Percentiles rank a stretch among this genome's conserved stretches.
Evolutionary conservation across 2,329 filamentous ascomycete genomes (phyloP).

Genomic region (Harringtonia aguacate): DNA sequence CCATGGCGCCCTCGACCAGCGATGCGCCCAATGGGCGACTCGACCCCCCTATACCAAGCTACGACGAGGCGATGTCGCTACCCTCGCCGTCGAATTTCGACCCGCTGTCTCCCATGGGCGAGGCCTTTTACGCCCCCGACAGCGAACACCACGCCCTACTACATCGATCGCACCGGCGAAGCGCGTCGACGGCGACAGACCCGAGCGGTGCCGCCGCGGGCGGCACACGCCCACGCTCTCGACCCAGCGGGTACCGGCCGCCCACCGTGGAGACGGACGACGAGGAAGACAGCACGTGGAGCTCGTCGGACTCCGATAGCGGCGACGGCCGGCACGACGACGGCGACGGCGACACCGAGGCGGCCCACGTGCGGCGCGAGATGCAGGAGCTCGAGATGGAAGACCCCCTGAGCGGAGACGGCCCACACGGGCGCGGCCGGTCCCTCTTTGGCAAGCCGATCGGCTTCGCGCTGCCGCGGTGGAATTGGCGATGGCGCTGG

Average conservation of each 20-base stretch:
- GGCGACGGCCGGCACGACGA: conserved; percentile 23
- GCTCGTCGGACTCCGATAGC: conserved; percentile 33
- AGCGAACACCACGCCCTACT: conserved; percentile 75
- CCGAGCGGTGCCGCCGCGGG: conserved; percentile 13
- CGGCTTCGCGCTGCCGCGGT: conserved; percentile 43
- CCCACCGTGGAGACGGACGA: conserved; percentile 74
- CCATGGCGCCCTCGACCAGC: background rate
- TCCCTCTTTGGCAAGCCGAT: conserved; percentile 46
- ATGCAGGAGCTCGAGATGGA: conserved; percentile 85
- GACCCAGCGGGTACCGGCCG: conserved; percentile 55
- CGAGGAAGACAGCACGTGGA: conserved; percentile 46
- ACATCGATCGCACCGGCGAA: conserved; percentile 32
- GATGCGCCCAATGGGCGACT: conserved; percentile 38
- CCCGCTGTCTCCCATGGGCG: conserved; percentile 44
- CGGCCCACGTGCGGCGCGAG: conserved; percentile 62
- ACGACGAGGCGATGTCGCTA: conserved; percentile 61
- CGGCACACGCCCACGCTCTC: conserved; percentile 23
- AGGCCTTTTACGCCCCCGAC: conserved; percentile 54
- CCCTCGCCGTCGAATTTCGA: conserved; percentile 21
- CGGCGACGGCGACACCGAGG: conserved; percentile 38
- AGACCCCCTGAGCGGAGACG: conserved; percentile 39
- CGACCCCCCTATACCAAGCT: conserved; percentile 66
- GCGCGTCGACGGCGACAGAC: conserved; percentile 22
- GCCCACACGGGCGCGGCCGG: conserved; percentile 19
- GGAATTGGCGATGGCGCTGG: conserved; percentile 39